Evolutionary conservation across 2,329 filamentous ascomycete genomes (phyloP).

Genomic region (Pseudomassariella vexata): DNA sequence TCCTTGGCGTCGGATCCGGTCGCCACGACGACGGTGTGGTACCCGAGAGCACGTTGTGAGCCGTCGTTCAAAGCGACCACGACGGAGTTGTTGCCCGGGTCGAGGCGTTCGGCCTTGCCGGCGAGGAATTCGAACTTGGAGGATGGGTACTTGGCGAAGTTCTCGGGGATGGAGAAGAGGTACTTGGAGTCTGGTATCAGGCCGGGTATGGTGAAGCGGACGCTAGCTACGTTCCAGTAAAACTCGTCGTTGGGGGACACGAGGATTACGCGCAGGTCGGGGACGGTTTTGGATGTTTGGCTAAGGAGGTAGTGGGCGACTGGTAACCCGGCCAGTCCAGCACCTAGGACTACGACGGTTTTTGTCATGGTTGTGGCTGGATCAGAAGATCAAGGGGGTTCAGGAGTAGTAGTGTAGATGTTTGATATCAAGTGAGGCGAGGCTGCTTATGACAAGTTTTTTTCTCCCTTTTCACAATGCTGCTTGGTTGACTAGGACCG

Average conservation of each 20-base stretch:
- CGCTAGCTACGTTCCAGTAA: conserved; percentile 43
- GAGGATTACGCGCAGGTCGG: conserved; percentile 37
- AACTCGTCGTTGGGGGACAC: conserved; percentile 42
- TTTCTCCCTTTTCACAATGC: too few species aligned
- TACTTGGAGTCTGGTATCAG: conserved; percentile 36
- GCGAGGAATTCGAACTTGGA: conserved; percentile 46
- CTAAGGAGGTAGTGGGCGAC: conserved; percentile 46
- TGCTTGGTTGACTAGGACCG: too few species aligned
- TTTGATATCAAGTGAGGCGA: too few species aligned
- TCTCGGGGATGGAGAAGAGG: conserved; percentile 31
- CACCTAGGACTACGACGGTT: conserved; percentile 45
- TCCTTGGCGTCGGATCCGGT: conserved; percentile 42
- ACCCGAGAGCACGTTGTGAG: conserved; percentile 31
- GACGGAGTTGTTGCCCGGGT: conserved; percentile 35
- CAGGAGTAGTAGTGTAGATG: too few species aligned
- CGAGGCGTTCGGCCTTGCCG: conserved; percentile 39
- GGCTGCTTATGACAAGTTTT: too few species aligned
- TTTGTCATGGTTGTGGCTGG: conserved; percentile 17
- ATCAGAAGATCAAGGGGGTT: too few species aligned
- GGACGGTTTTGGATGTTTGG: conserved; percentile 30
- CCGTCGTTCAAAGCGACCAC: conserved; percentile 30
- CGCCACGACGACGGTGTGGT: conserved; percentile 49
- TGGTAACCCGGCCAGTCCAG: conserved; percentile 38
- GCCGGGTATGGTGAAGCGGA: conserved; percentile 41
- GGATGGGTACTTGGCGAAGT: conserved; percentile 41